Percentiles rank a stretch among this genome's conserved stretches.
phyloP scores from a whole-genome alignment of 2,329 filamentous ascomycete genomes.

The Emydomyces testavorans region DNA sequence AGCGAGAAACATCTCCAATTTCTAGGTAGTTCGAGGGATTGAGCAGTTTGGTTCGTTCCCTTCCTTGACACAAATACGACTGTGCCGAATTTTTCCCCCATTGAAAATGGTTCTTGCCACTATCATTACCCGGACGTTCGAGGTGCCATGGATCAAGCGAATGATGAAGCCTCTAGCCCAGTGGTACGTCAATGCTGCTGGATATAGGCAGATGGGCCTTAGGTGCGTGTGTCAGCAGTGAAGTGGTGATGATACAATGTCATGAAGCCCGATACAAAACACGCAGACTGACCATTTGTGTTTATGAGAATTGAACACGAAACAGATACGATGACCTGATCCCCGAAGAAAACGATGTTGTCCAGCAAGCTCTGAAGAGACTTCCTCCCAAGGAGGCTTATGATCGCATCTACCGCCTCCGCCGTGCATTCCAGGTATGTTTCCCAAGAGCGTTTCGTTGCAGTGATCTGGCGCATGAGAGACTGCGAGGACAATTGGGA shows the following conservation, averaged over 20 bases:
- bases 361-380: constrained; percentile 80
- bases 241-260: background rate
- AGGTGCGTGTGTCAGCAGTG: constrained; percentile 47
- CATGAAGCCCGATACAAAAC: background rate
- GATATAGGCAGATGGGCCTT: constrained; percentile 86
- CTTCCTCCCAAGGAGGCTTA: constrained; percentile 82
- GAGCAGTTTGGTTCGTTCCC: background rate
- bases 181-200: constrained; percentile 81
- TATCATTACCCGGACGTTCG: constrained; percentile 60
- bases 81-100: background rate
- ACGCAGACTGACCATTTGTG: background rate
- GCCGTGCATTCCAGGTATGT: constrained; percentile 78
- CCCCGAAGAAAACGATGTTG: constrained; percentile 77
- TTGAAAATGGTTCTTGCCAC: constrained; percentile 22
- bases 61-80: background rate
- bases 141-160: constrained; percentile 73
- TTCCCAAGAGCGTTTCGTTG: background rate
- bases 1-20: constrained; percentile 5
- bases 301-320: background rate
- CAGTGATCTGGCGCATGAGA: too few species aligned
- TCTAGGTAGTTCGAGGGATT: background rate
- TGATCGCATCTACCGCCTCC: constrained; percentile 94
- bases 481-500: background rate
- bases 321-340: constrained; percentile 85
- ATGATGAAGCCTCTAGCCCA: constrained; percentile 69